Evolutionary conservation across 805 yeast species (phyloP), one percentile per base, ranked within the genome.

Genomic region (Wickerhamomyces tratensis): DNA sequence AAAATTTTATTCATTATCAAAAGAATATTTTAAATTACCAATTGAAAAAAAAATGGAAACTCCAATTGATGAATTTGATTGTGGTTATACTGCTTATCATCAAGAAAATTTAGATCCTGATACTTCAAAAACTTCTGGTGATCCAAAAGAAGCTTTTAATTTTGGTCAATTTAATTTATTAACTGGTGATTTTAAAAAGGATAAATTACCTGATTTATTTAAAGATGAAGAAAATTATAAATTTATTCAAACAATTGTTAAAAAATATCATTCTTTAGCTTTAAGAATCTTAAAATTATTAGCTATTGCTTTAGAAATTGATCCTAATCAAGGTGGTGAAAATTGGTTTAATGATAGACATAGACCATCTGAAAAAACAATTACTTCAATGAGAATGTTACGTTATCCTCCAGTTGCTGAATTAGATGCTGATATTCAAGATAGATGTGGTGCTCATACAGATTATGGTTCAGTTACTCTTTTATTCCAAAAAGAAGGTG

Each of bases 371-470:
- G 65, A 70, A 40, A 56, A 58, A 9, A 75, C 82, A 25, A 87
- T 88, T 12, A 67, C 86, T 3, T 74, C 86, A 0, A 72, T 86
- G 53, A 65, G 95, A 53, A 66, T 86, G 52, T 63, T 85, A 37
- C 86, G 78, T 52, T 85, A 85, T 53, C 94, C 93, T 1, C 72
- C 60, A 63, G 38, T 50, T 2, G 41, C 48, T 3, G 49, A 57
- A 35, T 46, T 53, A 12, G 68, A 62, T 41, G 76, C 78, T 8
- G 77, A 76, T 45, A 71, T 76, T 25, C 73, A 68, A 25, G 71
- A 81, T 39, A 67, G 86, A 41, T 93, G 93, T 5, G 95, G 94
- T 36, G 93, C 94, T 8, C 94, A 86, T 50, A 85, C 94, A 0
- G 94, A 86, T 55, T 85, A 85, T 53, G 94, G 94, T 5, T 72